Evolutionary conservation across 495 filamentous ascomycete genomes (phyloP).

Genomic region (Hypoxylon crocopeplum): DNA sequence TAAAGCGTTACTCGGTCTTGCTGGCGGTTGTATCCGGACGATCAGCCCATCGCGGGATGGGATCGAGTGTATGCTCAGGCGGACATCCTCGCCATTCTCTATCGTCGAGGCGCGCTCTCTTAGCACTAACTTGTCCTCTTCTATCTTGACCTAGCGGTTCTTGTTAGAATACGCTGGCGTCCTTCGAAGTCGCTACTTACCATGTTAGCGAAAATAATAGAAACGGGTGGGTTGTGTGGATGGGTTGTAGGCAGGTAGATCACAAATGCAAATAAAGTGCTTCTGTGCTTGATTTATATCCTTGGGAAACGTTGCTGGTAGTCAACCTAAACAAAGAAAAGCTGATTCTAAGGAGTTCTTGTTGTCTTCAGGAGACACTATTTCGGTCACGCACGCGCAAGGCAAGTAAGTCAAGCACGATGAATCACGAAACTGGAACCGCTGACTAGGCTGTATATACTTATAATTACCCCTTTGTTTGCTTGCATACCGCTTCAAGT

Average conservation of each 20-base stretch:
- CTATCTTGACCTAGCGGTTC: neutral
- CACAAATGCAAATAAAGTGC: no score
- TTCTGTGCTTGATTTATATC: no score
- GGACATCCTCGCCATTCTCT: slow-evolving; percentile 4
- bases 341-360: no score
- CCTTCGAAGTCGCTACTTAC: slow-evolving; percentile 4
- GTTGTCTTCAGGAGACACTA: neutral
- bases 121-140: neutral
- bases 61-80: slow-evolving; percentile 43
- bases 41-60: slow-evolving; percentile 40
- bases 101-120: neutral
- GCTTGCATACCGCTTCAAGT: no score
- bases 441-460: neutral
- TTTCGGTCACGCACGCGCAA: neutral
- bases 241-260: no score
- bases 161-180: slow-evolving; percentile 1
- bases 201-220: slow-evolving; percentile 1
- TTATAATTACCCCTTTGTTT: neutral
- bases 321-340: no score
- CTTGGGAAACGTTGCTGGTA: no score
- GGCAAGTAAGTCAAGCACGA: neutral
- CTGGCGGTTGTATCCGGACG: slow-evolving; percentile 47
- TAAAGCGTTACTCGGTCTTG: slow-evolving; percentile 21
- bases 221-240: neutral
- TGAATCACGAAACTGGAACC: neutral